Base-by-base conservation (phyloP, 148 eudicot species). In the Persicaria tinctoria region DNA sequence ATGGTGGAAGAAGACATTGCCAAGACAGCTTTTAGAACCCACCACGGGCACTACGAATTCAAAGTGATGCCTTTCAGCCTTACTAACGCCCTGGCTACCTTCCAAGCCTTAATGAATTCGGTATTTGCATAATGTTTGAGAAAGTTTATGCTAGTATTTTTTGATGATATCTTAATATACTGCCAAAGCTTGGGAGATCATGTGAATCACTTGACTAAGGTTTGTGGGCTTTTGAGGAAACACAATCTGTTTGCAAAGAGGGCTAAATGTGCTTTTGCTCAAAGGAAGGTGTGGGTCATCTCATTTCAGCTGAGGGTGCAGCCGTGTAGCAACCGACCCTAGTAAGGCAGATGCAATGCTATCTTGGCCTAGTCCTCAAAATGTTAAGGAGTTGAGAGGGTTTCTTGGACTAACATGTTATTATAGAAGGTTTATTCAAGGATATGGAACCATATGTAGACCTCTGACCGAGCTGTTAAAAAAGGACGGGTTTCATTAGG, bases 11-110 rank as follows among this genome's bases (percentile, higher is more conserved):
- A 20, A 20, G 23, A 20, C 23, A 20, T 20, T 20, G 23, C 23
- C 14, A 46, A 71, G 8, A 17, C 55, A 14, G 55, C 74, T 71
- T 71, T 71, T 49, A 48, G 55, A 14, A 71, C 55, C 0, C 74
- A 71, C 47, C 4, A 48, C 7, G 55, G 74, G 56, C 54, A 71
- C 48, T 71, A 48, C 48, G 54, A 71, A 27, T 71, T 48, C 41
- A 3, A 3, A 20, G 74, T 71, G 3, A 71, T 71, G 74, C 55
- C 55, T 6, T 71, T 48, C 27, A 38, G 54, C 23, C 17, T 71
- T 1, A 46, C 54, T 0, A 71, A 46, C 23, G 54, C 23, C 1
- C 74, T 27, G 48, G 20, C 55, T 27, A 46, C 74, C 9, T 71
- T 47, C 17, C 55, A 71, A 48, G 1, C 32, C 55, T 17, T 71